Evolutionary conservation across 2,329 filamentous ascomycete species (phyloP).

Genomic region (Stemphylium lycopersici): DNA sequence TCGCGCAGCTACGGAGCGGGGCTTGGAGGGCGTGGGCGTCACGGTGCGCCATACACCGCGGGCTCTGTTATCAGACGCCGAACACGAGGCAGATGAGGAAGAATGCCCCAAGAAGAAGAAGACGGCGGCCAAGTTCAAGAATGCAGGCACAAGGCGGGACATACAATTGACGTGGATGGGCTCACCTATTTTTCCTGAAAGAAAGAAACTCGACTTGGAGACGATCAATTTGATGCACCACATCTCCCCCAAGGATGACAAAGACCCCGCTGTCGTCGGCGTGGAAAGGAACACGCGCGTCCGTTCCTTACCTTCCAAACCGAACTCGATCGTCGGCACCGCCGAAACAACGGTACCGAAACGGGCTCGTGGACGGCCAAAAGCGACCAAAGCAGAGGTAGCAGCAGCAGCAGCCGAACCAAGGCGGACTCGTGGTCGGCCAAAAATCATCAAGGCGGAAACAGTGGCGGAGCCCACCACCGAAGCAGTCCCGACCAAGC

Average conservation of each 20-base stretch:
- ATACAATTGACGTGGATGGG: conserved; percentile 49
- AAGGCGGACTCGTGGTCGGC: no score
- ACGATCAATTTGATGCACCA: conserved; percentile 23
- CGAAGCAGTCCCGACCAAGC: neutral
- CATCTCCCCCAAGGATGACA: neutral
- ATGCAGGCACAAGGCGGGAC: conserved; percentile 37
- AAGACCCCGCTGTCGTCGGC: neutral
- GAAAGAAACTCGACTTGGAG: conserved; percentile 28
- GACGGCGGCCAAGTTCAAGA: conserved; percentile 17
- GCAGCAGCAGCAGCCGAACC: no score
- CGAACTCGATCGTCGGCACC: no score
- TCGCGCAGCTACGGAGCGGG: conserved; percentile 63
- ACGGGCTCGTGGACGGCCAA: no score
- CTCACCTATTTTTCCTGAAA: conserved; percentile 40
- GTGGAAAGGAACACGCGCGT: neutral
- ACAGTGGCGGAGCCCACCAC: no score
- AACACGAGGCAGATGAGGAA: conserved; percentile 10
- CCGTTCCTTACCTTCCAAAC: no score
- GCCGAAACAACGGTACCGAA: no score
- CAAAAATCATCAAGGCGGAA: no score
- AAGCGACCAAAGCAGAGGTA: no score
- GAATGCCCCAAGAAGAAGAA: conserved; percentile 3
- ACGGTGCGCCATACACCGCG: conserved; percentile 39
- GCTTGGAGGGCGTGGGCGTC: conserved; percentile 62
- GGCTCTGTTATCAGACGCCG: conserved; percentile 6